phyloP scores from a whole-genome alignment of 768 basidiomycete species.

The Chlorophyllum brunneum region DNA sequence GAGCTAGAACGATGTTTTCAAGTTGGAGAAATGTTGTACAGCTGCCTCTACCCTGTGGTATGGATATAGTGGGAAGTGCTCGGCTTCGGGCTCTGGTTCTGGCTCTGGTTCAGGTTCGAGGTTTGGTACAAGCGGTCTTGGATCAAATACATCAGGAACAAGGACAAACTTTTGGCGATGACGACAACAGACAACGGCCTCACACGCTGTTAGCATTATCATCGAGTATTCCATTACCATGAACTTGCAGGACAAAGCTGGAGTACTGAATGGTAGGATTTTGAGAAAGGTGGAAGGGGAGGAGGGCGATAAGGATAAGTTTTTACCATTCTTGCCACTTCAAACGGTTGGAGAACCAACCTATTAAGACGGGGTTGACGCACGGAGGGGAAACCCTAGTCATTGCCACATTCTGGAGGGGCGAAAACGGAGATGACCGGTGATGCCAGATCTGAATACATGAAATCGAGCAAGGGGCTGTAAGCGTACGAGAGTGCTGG shows the following conservation, averaged over 20 bases:
- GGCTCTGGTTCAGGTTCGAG: constrained; percentile 14
- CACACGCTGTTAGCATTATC: constrained; percentile 30
- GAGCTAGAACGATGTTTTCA: constrained; percentile 2
- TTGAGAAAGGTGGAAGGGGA: constrained; percentile 6
- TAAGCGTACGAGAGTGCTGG: no score
- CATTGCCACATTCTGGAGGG: no score
- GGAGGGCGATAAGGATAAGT: constrained; percentile 30
- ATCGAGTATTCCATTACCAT: constrained; percentile 30
- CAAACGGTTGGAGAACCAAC: constrained; percentile 17
- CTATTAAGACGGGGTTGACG: constrained; percentile 8
- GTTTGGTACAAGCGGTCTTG: constrained; percentile 28
- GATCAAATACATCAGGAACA: constrained; percentile 15
- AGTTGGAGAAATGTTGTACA: constrained; percentile 10
- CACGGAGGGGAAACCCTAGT: constrained; percentile 8
- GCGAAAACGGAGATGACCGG: no score
- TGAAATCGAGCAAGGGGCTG: no score
- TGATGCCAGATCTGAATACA: no score
- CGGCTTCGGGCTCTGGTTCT: no score
- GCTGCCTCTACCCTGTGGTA: constrained; percentile 22
- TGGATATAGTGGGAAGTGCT: constrained; percentile 15
- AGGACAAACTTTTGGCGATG: constrained; percentile 7
- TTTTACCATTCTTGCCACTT: constrained; percentile 29
- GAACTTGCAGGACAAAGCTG: constrained; percentile 26
- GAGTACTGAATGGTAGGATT: constrained; percentile 6
- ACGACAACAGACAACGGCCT: not conserved